These are phyloP conservation scores for Hebeloma cylindrosporum DNA, from an alignment of 768 basidiomycete species.

Conservation along the genomic window DNA sequence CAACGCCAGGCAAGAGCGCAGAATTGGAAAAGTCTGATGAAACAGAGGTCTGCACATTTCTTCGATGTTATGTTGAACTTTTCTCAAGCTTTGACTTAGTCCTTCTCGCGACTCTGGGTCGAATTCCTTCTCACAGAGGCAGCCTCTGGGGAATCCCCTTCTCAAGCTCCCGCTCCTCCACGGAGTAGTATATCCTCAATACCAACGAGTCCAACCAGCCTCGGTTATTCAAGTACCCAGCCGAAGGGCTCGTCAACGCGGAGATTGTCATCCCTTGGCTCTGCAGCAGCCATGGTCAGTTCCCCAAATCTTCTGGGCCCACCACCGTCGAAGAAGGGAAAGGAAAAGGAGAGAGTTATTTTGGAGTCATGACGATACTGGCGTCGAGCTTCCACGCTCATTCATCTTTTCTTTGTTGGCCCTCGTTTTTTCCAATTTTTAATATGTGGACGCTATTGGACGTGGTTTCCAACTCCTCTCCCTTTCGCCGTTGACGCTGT, in stretches of 20 bases:
- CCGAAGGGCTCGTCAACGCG: slow-evolving; percentile 24
- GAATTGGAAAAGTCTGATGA: slow-evolving; percentile 82
- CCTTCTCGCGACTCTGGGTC: slow-evolving; percentile 96
- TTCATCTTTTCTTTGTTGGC: too few species aligned
- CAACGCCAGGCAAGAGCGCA: slow-evolving; percentile 36
- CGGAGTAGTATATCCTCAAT: slow-evolving; percentile 31
- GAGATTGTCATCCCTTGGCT: slow-evolving; percentile 31
- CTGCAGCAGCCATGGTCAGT: slow-evolving; percentile 30
- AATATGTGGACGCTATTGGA: too few species aligned
- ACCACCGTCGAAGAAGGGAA: slow-evolving; percentile 26
- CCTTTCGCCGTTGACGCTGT: too few species aligned
- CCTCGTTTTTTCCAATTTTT: too few species aligned
- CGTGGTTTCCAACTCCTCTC: too few species aligned
- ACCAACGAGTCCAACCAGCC: slow-evolving; percentile 32
- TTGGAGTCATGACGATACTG: slow-evolving; percentile 16
- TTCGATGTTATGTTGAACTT: background rate
- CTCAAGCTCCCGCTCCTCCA: slow-evolving; percentile 25
- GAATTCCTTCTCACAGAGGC: slow-evolving; percentile 97
- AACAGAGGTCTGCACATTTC: slow-evolving; percentile 55
- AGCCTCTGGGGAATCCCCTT: slow-evolving; percentile 40
- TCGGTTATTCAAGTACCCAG: slow-evolving; percentile 12
- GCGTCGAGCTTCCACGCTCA: too few species aligned
- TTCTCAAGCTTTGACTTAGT: slow-evolving; percentile 44
- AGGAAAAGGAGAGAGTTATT: slow-evolving; percentile 23
- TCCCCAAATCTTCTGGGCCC: slow-evolving; percentile 34